phyloP scores from a whole-genome alignment of 208 protist genomes.

The Blastocrithidia nonstop region DNA sequence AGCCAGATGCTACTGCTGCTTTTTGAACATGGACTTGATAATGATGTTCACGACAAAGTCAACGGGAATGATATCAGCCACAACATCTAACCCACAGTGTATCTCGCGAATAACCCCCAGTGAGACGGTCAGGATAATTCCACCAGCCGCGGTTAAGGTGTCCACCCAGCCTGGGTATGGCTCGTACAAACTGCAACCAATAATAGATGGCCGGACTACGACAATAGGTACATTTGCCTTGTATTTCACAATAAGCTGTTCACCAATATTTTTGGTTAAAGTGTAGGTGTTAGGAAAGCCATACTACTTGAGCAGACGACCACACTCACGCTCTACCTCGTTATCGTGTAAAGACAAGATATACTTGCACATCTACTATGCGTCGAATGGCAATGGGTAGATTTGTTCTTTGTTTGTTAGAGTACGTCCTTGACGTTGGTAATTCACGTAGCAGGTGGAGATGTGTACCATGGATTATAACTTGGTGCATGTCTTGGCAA shows the following conservation, averaged over 20 bases:
- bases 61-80: constrained; percentile 71
- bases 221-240: constrained; percentile 44
- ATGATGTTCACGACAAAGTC: constrained; percentile 74
- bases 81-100: constrained; percentile 12
- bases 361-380: constrained; percentile 54
- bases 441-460: constrained; percentile 84
- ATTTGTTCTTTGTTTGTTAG: constrained; percentile 42
- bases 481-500: constrained; percentile 51
- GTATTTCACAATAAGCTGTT: constrained; percentile 44
- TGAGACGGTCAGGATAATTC: constrained; percentile 44
- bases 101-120: constrained; percentile 57
- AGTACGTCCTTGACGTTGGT: constrained; percentile 19
- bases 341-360: constrained; percentile 41
- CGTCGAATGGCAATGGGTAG: constrained; percentile 68
- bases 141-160: constrained; percentile 60
- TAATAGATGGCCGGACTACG: constrained; percentile 78
- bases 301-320: constrained; percentile 30
- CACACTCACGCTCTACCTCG: constrained; percentile 22
- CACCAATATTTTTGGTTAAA: constrained; percentile 76
- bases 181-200: constrained; percentile 58
- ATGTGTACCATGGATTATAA: constrained; percentile 72
- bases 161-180: constrained; percentile 78
- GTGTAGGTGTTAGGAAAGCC: constrained; percentile 85
- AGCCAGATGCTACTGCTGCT: too few relatives aligned
- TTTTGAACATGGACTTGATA: constrained; percentile 72